Conservation (phyloP, 169 alveolate species). For the Eimeria praecox region DNA sequence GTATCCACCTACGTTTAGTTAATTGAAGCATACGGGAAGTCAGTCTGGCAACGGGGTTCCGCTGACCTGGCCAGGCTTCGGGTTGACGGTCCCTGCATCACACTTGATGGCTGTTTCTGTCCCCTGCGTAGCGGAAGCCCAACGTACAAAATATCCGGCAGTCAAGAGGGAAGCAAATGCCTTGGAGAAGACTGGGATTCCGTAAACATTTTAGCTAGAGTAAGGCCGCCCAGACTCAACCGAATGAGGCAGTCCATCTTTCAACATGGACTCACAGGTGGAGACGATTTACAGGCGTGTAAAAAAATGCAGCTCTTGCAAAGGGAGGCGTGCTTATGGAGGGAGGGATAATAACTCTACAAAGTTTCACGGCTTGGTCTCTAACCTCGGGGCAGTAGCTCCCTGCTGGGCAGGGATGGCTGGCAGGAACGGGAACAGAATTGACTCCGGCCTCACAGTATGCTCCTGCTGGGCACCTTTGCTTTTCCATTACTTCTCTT, state of each 20-base stretch:
- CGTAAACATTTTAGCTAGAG: neutral
- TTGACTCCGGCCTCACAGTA: slow-evolving; percentile 35
- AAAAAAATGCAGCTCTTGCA: too few relatives aligned
- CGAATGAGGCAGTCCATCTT: neutral
- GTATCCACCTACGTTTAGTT: neutral
- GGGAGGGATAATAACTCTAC: too few relatives aligned
- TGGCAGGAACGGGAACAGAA: slow-evolving; percentile 52
- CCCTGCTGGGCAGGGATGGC: slow-evolving; percentile 70
- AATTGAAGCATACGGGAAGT: neutral
- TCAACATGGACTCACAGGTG: neutral
- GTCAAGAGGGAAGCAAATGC: neutral
- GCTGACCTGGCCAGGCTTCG: slow-evolving; percentile 70
- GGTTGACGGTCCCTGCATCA: slow-evolving; percentile 38
- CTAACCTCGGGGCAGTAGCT: slow-evolving; percentile 65
- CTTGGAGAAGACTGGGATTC: neutral
- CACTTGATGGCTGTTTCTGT: neutral
- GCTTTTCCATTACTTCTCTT: slow-evolving; percentile 54
- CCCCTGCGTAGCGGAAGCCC: slow-evolving; percentile 19
- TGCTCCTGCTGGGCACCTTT: slow-evolving; percentile 66
- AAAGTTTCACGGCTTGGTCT: neutral
- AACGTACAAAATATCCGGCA: neutral
- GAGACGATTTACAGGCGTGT: neutral
- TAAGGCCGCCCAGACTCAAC: neutral
- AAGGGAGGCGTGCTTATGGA: neutral
- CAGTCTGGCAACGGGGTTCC: neutral